These are phyloP conservation scores for Penicillium cinerascens DNA, from an alignment of 495 filamentous ascomycete species.

Conservation along the genomic window DNA sequence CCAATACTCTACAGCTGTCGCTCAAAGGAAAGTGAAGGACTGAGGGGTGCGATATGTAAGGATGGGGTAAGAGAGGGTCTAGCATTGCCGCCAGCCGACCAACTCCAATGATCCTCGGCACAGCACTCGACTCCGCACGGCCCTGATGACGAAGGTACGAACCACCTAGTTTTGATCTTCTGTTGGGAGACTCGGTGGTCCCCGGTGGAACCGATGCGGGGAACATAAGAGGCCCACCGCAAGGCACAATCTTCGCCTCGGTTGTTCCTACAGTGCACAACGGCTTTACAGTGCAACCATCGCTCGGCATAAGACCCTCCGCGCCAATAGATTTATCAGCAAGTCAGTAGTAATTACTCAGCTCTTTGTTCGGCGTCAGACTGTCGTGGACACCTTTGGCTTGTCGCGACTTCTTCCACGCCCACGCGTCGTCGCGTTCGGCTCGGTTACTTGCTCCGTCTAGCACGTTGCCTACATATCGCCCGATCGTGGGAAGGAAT, in stretches of 20 bases:
- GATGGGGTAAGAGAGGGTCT: not conserved
- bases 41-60: not conserved
- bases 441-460: slow-evolving; percentile 15
- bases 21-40: not conserved
- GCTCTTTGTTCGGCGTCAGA: slow-evolving; percentile 1
- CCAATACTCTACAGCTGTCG: not conserved
- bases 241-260: too few relatives aligned
- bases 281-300: not conserved
- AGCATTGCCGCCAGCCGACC: not conserved
- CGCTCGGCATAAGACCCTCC: not conserved
- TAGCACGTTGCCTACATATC: slow-evolving; percentile 49
- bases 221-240: not conserved
- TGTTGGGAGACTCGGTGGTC: too few relatives aligned
- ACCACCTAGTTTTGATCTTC: not conserved
- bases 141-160: not conserved
- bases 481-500: slow-evolving; percentile 50
- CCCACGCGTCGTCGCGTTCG: slow-evolving; percentile 7
- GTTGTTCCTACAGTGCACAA: not conserved
- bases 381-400: slow-evolving; percentile 9
- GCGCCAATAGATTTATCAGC: not conserved
- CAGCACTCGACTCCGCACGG: not conserved
- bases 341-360: slow-evolving; percentile 1
- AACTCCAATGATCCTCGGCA: not conserved
- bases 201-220: not conserved
- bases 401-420: slow-evolving; percentile 1